phyloP scores from a whole-genome alignment of 2,329 filamentous ascomycete species.

The Fusarium sp. region DNA sequence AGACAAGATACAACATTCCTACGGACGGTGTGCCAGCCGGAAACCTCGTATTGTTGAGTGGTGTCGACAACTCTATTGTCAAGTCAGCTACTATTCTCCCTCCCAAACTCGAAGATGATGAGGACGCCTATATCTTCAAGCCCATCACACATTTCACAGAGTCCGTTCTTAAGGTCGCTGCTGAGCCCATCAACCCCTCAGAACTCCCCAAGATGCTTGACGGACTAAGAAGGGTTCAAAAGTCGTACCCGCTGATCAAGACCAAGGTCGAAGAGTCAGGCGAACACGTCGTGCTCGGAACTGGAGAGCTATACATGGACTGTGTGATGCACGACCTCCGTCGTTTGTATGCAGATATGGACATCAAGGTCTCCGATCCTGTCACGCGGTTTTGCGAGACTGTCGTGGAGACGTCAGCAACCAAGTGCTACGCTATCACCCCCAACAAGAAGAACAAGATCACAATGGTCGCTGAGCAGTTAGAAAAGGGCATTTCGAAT shows the following conservation, averaged over 20 bases:
- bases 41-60: slow-evolving; percentile 91
- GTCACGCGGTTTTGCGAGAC: slow-evolving; percentile 98
- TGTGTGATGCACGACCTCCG: slow-evolving; percentile 96
- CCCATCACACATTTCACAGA: slow-evolving; percentile 96
- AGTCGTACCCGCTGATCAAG: slow-evolving; percentile 94
- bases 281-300: slow-evolving; percentile 94
- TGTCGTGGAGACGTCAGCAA: slow-evolving; percentile 95
- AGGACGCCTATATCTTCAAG: slow-evolving; percentile 95
- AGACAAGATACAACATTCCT: slow-evolving; percentile 92
- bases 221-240: slow-evolving; percentile 95
- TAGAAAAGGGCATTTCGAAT: slow-evolving; percentile 93
- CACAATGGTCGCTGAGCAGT: slow-evolving; percentile 96
- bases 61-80: slow-evolving; percentile 97
- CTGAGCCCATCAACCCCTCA: slow-evolving; percentile 97
- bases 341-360: slow-evolving; percentile 97
- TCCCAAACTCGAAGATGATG: slow-evolving; percentile 82
- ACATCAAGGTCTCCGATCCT: slow-evolving; percentile 98
- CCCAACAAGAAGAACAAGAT: slow-evolving; percentile 99
- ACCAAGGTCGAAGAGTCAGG: slow-evolving; percentile 99
- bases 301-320: slow-evolving; percentile 99
- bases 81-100: slow-evolving; percentile 95
- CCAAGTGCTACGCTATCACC: slow-evolving; percentile 97
- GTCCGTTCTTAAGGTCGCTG: slow-evolving; percentile 96
- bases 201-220: slow-evolving; percentile 99
- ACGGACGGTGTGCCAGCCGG: slow-evolving; percentile 94